Evolutionary conservation across 495 filamentous ascomycete genomes (phyloP).

Genomic region (Opeltia flavorubescens): DNA sequence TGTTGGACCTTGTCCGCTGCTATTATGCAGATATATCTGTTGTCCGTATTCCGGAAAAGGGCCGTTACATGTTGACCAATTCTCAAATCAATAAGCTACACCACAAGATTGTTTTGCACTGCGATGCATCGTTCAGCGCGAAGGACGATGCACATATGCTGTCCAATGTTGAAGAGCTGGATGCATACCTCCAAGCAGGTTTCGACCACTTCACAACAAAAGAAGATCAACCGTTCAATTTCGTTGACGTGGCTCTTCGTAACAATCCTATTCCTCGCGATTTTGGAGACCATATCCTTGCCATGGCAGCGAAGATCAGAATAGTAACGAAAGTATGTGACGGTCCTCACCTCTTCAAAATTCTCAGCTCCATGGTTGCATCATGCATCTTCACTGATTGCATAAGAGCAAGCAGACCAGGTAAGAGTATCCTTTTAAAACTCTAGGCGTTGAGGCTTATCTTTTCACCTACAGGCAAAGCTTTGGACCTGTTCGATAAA

Average conservation of each 20-base stretch:
- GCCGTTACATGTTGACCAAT: conserved; percentile 7
- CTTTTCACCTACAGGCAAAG: neutral
- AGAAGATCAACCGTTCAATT: conserved; percentile 26
- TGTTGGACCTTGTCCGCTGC: conserved; percentile 21
- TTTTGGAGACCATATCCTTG: conserved; percentile 21
- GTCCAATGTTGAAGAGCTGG: conserved; percentile 20
- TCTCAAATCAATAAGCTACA: conserved; percentile 15
- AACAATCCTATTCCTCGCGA: conserved; percentile 25
- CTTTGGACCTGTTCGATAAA: conserved; percentile 4
- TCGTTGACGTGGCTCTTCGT: conserved; percentile 22
- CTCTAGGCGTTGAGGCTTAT: neutral
- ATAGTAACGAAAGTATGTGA: neutral
- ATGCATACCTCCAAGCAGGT: conserved; percentile 21
- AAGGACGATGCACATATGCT: conserved; percentile 20
- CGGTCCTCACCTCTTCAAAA: conserved; percentile 14
- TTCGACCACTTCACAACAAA: conserved; percentile 24
- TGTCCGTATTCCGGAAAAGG: conserved; percentile 15
- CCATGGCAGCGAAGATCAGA: conserved; percentile 15
- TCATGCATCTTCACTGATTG: conserved; percentile 22
- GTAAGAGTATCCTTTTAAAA: neutral
- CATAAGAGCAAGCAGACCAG: conserved; percentile 7
- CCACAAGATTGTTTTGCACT: conserved; percentile 4
- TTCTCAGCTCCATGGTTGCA: conserved; percentile 19
- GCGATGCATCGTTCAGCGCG: conserved; percentile 5
- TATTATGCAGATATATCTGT: conserved; percentile 21